Conservation (phyloP, 305 asterid genomes). For the Solanum aculeatissimum region DNA sequence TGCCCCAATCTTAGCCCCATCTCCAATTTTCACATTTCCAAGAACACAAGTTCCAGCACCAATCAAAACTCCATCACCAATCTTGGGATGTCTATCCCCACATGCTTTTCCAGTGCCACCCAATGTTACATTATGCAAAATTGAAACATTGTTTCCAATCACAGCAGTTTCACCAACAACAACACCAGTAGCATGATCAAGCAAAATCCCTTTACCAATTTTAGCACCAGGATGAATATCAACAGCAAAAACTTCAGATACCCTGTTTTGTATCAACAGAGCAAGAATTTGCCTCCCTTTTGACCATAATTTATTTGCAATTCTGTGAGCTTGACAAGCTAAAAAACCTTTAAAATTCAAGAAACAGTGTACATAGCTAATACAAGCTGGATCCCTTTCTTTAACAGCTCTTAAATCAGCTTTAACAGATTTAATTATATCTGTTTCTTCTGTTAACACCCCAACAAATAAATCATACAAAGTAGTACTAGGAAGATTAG, state of each 20-base stretch:
- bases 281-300: constrained; percentile 50
- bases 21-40: constrained; percentile 69
- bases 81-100: constrained; percentile 81
- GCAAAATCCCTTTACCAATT: constrained; percentile 63
- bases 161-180: constrained; percentile 86
- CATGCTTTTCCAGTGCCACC: constrained; percentile 74
- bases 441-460: constrained; percentile 32
- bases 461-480: constrained; percentile 41
- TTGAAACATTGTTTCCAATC: constrained; percentile 72
- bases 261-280: constrained; percentile 52
- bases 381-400: constrained; percentile 86
- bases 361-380: constrained; percentile 68
- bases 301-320: constrained; percentile 61
- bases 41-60: constrained; percentile 90
- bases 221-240: constrained; percentile 85
- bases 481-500: constrained; percentile 32
- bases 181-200: constrained; percentile 83
- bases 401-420: constrained; percentile 62
- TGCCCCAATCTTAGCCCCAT: constrained; percentile 86
- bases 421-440: constrained; percentile 35
- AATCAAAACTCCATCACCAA: constrained; percentile 76
- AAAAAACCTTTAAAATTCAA: constrained; percentile 72
- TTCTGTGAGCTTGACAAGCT: constrained; percentile 65
- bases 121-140: constrained; percentile 75
- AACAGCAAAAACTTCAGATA: constrained; percentile 66